Base-by-base conservation (phyloP, 2,329 filamentous ascomycete species). In the Tothia fuscella region DNA sequence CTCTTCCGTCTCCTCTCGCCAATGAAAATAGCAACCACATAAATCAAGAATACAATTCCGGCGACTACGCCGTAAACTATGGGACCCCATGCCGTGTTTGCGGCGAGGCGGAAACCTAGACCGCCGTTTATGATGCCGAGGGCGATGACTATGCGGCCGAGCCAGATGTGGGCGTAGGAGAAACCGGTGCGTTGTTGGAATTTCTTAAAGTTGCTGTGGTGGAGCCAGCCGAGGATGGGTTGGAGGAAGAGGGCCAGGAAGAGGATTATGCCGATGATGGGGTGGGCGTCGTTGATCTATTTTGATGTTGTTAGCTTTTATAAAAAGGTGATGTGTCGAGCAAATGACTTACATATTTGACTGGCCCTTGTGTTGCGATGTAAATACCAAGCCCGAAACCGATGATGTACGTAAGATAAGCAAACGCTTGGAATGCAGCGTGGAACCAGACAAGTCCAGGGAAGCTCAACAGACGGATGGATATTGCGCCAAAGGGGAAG, bases 81-180 rank as follows among this genome's bases (percentile, higher is more conserved):
- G 5, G 63, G 55, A n/a, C 57, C 57, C 17, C 55, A 49, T 4
- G 48, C 51, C 34, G 58, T 62, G 25, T 61, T 56, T 17, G 63
- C 58, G 3, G 68, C 65, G 14, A 72, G 56, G 44, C 58, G 55
- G 28, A 75, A 62, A 0, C 72, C 72, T 1, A 76, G 53, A 1
- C 71, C 72, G n/a, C 69, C 72, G 50, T 75, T 76, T 52, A 76
- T 60, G 43, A 74, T 68, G 3, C 68, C 72, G 1, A 75, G 55
- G 0, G 64, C 58, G 10, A 76, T 64, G 17, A 67, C 58, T 21
- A 60, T 48, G 4, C 72, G 62, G 14, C 72, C 72, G 20, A 73
- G 50, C 72, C 72, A 76, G 36, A 74, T 59, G 49, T 77, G 72
- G 3, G 55, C 56, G 46, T 69, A 62, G 0, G 67, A 69, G 53